Base-by-base conservation (phyloP, 2,329 filamentous ascomycete genomes). In the Pseudogymnoascus sp. region DNA sequence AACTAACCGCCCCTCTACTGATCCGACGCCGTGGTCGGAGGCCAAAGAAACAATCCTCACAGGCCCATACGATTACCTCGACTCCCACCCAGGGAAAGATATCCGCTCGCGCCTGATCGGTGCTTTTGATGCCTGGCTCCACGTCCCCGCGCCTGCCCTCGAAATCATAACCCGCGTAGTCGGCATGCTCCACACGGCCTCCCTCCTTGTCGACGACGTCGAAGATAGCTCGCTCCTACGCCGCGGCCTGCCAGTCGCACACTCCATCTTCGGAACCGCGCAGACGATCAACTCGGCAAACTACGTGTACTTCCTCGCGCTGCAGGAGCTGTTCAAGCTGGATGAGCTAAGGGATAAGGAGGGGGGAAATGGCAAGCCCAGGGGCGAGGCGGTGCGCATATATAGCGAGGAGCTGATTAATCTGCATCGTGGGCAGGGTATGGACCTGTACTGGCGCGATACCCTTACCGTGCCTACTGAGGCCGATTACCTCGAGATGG, bases 401-500 rank as follows among this genome's bases (percentile, higher is more conserved):
- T 96, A 89, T 71, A 87, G 88, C 15, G 90, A 95, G 67, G 91
- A 96, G 78, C 81, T 96, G 33, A 77, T 93, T 67, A 92, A 95
- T 74, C 83, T 96, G 60, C 91, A 96, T 75, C 82, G 90, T 31
- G 91, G 91, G 19, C 91, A 96, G 76, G 91, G 91, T 68, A 93
- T 96, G 89, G 92, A 96, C 70, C 82, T 96, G 38, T 95, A 90
- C 78, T 96, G 92, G 91, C 83, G 90, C 64, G 90, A 95, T 76
- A 91, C 87, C 26, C 79, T 95, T 65, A 93, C 88, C 19, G 93
- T 90, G 75, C 91, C 91, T 13, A 89, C 84, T 60, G 91, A 95
- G 76, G 89, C 92, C 68, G 91, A 96, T 76, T 96, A 96, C 76
- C 83, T 96, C n/a, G 89, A 96, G 74, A 96, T 96, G 91, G 91